A percentile compares a stretch with the other conserved stretches of the same genome.
Conservation (phyloP, 805 yeast genomes). For the Zygosaccharomyces siamensis region DNA sequence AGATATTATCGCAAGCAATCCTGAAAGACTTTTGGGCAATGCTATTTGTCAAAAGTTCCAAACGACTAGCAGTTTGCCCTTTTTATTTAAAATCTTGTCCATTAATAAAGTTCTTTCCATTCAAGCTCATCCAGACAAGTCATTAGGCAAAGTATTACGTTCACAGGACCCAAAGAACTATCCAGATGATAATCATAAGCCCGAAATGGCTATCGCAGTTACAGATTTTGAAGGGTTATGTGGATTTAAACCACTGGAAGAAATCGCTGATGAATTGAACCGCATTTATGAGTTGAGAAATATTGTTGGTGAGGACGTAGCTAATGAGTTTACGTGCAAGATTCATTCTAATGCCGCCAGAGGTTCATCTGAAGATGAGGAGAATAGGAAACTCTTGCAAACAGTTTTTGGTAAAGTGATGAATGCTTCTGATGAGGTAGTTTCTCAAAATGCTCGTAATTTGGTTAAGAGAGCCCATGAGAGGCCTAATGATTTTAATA, state of each 20-base stretch:
- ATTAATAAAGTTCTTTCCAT: conserved; percentile 89
- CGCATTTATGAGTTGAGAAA: conserved; percentile 72
- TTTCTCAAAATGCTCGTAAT: conserved; percentile 53
- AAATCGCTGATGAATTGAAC: conserved; percentile 63
- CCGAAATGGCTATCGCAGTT: conserved; percentile 99
- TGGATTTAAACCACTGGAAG: conserved; percentile 88
- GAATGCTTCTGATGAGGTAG: conserved; percentile 64
- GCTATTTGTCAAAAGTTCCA: conserved; percentile 62
- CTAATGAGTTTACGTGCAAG: conserved; percentile 48
- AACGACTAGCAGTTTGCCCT: conserved; percentile 70
- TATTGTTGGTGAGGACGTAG: conserved; percentile 60
- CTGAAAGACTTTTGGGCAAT: conserved; percentile 55
- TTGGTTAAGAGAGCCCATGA: conserved; percentile 61
- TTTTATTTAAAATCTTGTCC: conserved; percentile 87
- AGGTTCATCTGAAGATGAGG: conserved; percentile 50
- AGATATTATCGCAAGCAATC: conserved; percentile 57
- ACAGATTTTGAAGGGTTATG: conserved; percentile 97
- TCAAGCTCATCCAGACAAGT: conserved; percentile 97
- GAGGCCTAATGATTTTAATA: conserved; percentile 53
- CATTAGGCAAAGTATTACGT: conserved; percentile 70
- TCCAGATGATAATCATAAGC: conserved; percentile 97
- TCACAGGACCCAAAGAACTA: conserved; percentile 84
- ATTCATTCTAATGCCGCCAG: conserved; percentile 41
- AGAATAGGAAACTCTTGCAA: conserved; percentile 65
- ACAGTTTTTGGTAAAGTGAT: conserved; percentile 75